phyloP scores from a whole-genome alignment of 1,284 basidiomycete genomes.

The Irpex sp. region DNA sequence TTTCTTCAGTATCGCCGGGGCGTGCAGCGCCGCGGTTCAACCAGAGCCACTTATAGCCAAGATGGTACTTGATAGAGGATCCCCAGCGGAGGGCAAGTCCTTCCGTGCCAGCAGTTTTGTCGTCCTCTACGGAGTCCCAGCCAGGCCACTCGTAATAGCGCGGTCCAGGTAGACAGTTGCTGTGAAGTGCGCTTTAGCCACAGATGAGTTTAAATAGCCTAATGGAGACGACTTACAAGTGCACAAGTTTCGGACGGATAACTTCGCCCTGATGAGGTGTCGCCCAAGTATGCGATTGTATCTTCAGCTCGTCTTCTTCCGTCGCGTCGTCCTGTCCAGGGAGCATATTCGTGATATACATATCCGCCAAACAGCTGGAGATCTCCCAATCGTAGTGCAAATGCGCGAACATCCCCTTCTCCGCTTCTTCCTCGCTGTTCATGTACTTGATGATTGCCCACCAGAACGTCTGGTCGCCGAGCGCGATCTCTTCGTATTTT shows the following conservation, averaged over 20 bases:
- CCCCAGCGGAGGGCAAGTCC: constrained; percentile 37
- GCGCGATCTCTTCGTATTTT: constrained; percentile 39
- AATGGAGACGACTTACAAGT: constrained; percentile 35
- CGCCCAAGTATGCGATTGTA: constrained; percentile 31
- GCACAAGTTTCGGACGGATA: constrained; percentile 42
- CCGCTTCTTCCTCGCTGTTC: constrained; percentile 3
- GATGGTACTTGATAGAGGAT: constrained; percentile 38
- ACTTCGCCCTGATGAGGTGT: constrained; percentile 37
- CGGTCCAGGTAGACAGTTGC: constrained; percentile 43
- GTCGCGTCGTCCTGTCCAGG: constrained; percentile 26
- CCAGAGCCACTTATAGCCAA: constrained; percentile 49
- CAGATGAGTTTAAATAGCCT: neutral
- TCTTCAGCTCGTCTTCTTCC: constrained; percentile 30
- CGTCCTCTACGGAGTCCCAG: constrained; percentile 34
- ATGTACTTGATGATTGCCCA: constrained; percentile 43
- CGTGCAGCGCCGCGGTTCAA: constrained; percentile 30
- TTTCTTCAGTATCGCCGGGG: neutral
- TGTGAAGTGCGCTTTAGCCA: constrained; percentile 14
- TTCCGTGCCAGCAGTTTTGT: constrained; percentile 16
- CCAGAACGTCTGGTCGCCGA: constrained; percentile 49
- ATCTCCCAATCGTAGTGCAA: constrained; percentile 44
- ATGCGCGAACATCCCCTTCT: constrained; percentile 36
- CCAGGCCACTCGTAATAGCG: constrained; percentile 42
- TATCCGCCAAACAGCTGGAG: constrained; percentile 42
- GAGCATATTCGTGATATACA: constrained; percentile 38